Evolutionary conservation across 306 rosid genomes (phyloP), one percentile per base, ranked within the genome.

Genomic region (Lotus japonicus): DNA sequence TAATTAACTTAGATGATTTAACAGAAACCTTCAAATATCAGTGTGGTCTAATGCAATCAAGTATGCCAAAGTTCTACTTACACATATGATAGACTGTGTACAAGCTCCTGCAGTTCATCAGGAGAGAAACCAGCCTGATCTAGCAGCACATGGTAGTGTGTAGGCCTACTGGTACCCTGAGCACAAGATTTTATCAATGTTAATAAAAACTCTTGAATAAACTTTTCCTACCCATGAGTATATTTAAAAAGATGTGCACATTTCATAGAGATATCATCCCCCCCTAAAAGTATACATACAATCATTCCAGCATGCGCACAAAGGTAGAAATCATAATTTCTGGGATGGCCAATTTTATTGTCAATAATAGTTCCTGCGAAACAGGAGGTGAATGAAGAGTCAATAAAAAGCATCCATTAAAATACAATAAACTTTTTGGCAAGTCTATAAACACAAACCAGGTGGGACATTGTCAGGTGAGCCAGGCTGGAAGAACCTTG

Each of bases 281-380:
- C 2, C 4, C 31, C 31, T 26, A 26, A 28, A 28, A 15, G 46
- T 11, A 11, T 13, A 64, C 97, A 82, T 64, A 95, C 99, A 2
- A 95, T 95, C 97, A 90, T 90, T 65, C 99, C 99, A 2, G 96
- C 97, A 68, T 95, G 99, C 0, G 99, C 99, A 78, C 99, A 95
- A 41, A 95, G 83, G 71, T 95, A 95, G 76, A 95, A 95, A 74
- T 95, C 97, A 53, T 95, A 85, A 79, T 88, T 95, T 46, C 88
- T 75, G 2, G 97, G 97, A 75, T 95, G 99, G 61, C 99, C 90
- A 31, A 95, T 84, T 84, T 66, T 88, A 60, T 90, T 95, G 80
- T 95, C 99, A 3, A 95, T 76, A 35, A 95, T 64, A 19, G 97
- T 95, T 14, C 99, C 99, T 95, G 77, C 12, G 56, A 62, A 58